A percentile compares a stretch with the other conserved stretches of the same genome.
phyloP scores from a whole-genome alignment of 2,329 filamentous ascomycete species.

The Epichloe scottii region DNA sequence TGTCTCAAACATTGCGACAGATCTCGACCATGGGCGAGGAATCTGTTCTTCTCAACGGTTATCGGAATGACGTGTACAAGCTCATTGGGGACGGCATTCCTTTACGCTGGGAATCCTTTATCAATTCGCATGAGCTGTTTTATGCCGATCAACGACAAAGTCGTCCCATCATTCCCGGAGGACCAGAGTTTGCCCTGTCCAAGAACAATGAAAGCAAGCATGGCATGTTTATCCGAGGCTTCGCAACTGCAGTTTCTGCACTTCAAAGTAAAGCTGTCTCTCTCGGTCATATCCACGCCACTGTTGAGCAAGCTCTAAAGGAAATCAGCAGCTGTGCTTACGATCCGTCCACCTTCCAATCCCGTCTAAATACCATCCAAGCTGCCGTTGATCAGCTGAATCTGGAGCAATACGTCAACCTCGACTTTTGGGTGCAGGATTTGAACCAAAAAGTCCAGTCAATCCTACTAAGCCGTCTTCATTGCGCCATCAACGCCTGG shows the following conservation, averaged over 20 bases:
- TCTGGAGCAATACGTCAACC: constrained; percentile 88
- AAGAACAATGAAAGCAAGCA: constrained; percentile 75
- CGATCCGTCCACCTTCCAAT: constrained; percentile 64
- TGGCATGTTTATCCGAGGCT: constrained; percentile 90
- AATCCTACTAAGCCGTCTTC: constrained; percentile 70
- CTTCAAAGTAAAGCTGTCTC: constrained; percentile 79
- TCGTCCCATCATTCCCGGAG: constrained; percentile 29
- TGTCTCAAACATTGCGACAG: constrained; percentile 74
- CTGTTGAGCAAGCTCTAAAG: constrained; percentile 64
- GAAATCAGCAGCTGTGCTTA: constrained; percentile 82
- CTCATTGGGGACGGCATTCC: constrained; percentile 80
- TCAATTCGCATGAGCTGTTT: constrained; percentile 86
- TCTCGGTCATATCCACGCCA: constrained; percentile 67
- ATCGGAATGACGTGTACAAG: constrained; percentile 78
- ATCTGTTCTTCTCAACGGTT: constrained; percentile 75
- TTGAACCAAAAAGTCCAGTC: constrained; percentile 78
- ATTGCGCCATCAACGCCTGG: constrained; percentile 75
- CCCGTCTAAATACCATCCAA: constrained; percentile 75
- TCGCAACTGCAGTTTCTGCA: constrained; percentile 74
- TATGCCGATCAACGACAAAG: constrained; percentile 38
- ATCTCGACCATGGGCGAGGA: constrained; percentile 82
- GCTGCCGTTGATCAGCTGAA: constrained; percentile 92
- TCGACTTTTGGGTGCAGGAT: constrained; percentile 76
- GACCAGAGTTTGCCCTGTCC: constrained; percentile 28
- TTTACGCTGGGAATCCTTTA: constrained; percentile 93